Evolutionary conservation across 345 rosid species (phyloP).

Genomic region (Brassica cretica): DNA sequence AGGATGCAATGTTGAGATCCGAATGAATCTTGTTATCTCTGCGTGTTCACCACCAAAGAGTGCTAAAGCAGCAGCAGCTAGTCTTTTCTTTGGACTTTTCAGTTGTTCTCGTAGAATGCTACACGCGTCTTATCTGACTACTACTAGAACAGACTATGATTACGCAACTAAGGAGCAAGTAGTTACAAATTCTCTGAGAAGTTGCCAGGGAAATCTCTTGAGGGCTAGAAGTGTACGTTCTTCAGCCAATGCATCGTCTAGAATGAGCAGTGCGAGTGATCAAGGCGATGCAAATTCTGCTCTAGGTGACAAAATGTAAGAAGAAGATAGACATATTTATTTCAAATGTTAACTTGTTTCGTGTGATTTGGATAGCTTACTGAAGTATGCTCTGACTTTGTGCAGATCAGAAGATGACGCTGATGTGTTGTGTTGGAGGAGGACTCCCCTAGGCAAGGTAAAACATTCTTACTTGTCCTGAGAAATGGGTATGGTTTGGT

Average conservation of each 20-base stretch:
- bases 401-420: constrained; percentile 56
- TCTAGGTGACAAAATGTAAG: constrained; percentile 18
- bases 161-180: constrained; percentile 51
- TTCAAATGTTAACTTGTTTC: not conserved
- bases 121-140: constrained; percentile 47
- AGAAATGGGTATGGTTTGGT: not conserved
- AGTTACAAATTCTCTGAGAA: constrained; percentile 58
- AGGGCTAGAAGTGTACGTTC: constrained; percentile 46
- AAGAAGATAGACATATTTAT: not conserved
- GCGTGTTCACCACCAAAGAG: constrained; percentile 48
- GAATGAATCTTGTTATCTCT: constrained; percentile 60
- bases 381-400: constrained; percentile 10
- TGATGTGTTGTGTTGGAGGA: constrained; percentile 68
- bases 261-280: constrained; percentile 38
- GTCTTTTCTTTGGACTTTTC: constrained; percentile 64
- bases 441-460: constrained; percentile 63
- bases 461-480: constrained; percentile 1
- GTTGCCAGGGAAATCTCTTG: constrained; percentile 72
- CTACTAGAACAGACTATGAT: constrained; percentile 48
- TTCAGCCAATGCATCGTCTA: constrained; percentile 35
- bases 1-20: constrained; percentile 87
- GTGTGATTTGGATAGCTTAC: constrained; percentile 3
- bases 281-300: constrained; percentile 26
- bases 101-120: constrained; percentile 69
- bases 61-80: constrained; percentile 53